These are phyloP conservation scores for Trichoderma sp. DNA, from an alignment of 2,329 filamentous ascomycete species.

Conservation along the genomic window DNA sequence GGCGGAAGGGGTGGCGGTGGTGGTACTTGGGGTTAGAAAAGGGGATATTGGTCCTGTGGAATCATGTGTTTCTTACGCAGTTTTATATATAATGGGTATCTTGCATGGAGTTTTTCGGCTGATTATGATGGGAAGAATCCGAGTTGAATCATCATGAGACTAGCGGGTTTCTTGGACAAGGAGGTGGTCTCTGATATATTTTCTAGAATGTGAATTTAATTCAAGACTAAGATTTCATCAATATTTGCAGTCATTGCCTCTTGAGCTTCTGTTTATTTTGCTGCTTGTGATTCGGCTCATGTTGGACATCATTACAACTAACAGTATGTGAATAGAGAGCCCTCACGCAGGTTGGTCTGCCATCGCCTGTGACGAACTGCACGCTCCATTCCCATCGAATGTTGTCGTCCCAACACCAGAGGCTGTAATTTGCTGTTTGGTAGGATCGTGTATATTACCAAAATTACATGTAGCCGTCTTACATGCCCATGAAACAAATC, in stretches of 20 bases:
- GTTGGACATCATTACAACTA: too few relatives aligned
- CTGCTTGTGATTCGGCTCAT: too few relatives aligned
- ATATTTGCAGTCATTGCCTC: not conserved
- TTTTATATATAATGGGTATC: not conserved
- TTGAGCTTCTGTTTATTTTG: too few relatives aligned
- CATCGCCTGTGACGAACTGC: not conserved
- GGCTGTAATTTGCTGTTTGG: too few relatives aligned
- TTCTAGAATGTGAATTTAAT: not conserved
- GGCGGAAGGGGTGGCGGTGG: constrained; percentile 79
- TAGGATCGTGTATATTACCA: too few relatives aligned
- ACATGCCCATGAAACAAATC: too few relatives aligned
- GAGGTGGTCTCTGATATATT: not conserved
- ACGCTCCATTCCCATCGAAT: not conserved
- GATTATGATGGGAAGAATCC: not conserved
- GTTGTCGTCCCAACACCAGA: too few relatives aligned
- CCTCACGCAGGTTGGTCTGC: too few relatives aligned
- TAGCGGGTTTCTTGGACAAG: not conserved
- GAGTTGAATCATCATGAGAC: not conserved
- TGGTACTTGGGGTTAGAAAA: constrained; percentile 79
- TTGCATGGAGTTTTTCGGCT: constrained; percentile 4
- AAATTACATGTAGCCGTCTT: too few relatives aligned
- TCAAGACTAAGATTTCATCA: not conserved
- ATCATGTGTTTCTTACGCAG: not conserved
- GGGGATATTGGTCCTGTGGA: not conserved
- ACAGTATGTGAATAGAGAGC: too few relatives aligned